Evolutionary conservation across 306 rosid genomes (phyloP).

Genomic region (Adenanthera pavonina): DNA sequence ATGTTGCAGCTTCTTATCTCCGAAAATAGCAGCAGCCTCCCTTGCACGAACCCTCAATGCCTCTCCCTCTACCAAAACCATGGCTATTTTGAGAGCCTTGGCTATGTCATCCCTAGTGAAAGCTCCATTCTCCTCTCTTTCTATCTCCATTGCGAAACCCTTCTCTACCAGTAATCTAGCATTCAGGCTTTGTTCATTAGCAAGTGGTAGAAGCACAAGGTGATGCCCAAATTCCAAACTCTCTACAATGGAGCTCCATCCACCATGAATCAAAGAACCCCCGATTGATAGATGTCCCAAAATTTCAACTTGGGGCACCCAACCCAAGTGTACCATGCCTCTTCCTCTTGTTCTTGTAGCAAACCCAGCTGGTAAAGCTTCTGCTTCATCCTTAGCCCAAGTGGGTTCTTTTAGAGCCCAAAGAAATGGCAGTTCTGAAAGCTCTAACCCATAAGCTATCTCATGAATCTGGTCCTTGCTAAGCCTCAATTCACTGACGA

Average conservation of each 20-base stretch:
- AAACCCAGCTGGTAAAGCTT: constrained; percentile 42
- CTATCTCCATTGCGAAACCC: no score
- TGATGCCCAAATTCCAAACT: constrained; percentile 47
- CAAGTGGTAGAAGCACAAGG: constrained; percentile 51
- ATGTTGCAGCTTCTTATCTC: no score
- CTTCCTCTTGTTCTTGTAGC: constrained; percentile 31
- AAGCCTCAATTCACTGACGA: constrained; percentile 55
- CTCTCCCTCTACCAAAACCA: no score
- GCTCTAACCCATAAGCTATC: constrained; percentile 57
- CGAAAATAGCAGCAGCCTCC: no score
- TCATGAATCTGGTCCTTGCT: constrained; percentile 46
- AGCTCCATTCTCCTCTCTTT: no score
- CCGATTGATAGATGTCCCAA: constrained; percentile 51
- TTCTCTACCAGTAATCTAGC: no score
- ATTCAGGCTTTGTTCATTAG: constrained; percentile 45
- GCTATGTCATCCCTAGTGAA: no score
- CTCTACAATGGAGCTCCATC: constrained; percentile 58
- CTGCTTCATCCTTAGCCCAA: constrained; percentile 40
- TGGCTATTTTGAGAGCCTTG: no score
- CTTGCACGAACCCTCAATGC: no score
- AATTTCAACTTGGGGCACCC: constrained; percentile 55
- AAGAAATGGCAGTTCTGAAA: constrained; percentile 47
- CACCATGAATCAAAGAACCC: constrained; percentile 53
- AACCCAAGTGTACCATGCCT: constrained; percentile 41
- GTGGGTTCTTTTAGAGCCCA: constrained; percentile 49